phyloP scores from a whole-genome alignment of 345 rosid species.

The Salix udensis region DNA sequence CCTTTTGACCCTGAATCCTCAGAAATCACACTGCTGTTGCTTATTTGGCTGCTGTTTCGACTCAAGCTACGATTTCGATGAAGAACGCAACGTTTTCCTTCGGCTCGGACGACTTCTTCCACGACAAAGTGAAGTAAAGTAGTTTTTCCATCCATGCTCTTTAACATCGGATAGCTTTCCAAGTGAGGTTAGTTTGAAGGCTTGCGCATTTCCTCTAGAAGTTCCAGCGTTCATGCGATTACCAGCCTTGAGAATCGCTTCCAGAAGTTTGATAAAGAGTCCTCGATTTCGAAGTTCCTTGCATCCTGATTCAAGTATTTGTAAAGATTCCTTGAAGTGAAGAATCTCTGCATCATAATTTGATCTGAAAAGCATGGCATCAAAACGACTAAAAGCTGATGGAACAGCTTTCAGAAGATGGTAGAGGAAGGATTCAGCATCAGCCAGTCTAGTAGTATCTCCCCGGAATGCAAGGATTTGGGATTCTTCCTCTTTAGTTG shows the following conservation, averaged over 20 bases:
- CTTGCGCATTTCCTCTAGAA: slow-evolving; percentile 81
- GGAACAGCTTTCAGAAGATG: slow-evolving; percentile 65
- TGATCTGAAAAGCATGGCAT: slow-evolving; percentile 62
- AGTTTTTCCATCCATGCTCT: slow-evolving; percentile 71
- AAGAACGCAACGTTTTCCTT: slow-evolving; percentile 69
- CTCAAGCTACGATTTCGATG: slow-evolving; percentile 45
- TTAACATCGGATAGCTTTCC: slow-evolving; percentile 81
- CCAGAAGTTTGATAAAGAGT: slow-evolving; percentile 76
- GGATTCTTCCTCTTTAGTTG: slow-evolving; percentile 59
- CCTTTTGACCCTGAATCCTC: slow-evolving; percentile 34
- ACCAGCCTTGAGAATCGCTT: slow-evolving; percentile 90
- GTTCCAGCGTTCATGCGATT: slow-evolving; percentile 95
- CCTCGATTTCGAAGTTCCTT: slow-evolving; percentile 68
- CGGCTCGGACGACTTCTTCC: slow-evolving; percentile 66
- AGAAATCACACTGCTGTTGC: slow-evolving; percentile 17
- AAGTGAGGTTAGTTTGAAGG: slow-evolving; percentile 68
- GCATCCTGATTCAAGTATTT: slow-evolving; percentile 57
- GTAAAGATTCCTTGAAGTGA: slow-evolving; percentile 41
- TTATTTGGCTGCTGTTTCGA: slow-evolving; percentile 32
- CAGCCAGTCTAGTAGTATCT: slow-evolving; percentile 51
- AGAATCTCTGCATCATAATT: slow-evolving; percentile 57
- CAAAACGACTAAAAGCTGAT: slow-evolving; percentile 55
- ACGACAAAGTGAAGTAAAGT: slow-evolving; percentile 85
- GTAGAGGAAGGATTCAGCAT: slow-evolving; percentile 71
- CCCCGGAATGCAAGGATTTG: slow-evolving; percentile 56